Evolutionary conservation across 345 rosid species (phyloP).

Genomic region (Microcos paniculata): DNA sequence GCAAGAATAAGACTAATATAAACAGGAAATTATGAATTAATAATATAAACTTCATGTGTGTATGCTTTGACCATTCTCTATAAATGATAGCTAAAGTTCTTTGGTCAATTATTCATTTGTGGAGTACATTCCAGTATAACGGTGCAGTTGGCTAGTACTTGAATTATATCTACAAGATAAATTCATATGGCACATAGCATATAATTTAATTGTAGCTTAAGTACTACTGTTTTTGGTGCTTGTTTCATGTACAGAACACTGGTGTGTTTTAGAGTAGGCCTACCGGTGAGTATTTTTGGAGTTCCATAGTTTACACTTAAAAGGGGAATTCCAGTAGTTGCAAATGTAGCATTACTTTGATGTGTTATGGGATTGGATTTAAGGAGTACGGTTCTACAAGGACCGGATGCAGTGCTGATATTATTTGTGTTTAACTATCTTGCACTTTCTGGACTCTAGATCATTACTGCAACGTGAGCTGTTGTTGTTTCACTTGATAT

Average conservation of each 20-base stretch:
- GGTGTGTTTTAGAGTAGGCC: neutral
- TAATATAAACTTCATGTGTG: neutral
- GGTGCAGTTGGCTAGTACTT: neutral
- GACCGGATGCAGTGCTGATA: neutral
- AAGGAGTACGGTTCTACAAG: neutral
- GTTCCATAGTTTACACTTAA: neutral
- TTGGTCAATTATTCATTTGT: neutral
- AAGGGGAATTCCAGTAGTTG: neutral
- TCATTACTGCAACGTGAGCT: neutral
- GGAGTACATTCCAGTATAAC: neutral
- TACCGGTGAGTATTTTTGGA: neutral
- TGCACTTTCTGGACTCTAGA: neutral
- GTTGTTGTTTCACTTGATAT: neutral
- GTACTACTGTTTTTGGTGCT: neutral
- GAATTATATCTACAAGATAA: neutral
- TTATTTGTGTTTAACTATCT: neutral
- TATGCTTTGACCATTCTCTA: neutral
- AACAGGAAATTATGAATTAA: neutral
- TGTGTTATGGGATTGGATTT: neutral
- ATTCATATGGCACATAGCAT: neutral
- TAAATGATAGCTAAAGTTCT: neutral
- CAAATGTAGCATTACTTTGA: neutral
- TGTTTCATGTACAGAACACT: neutral
- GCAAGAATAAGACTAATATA: neutral
- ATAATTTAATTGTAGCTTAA: neutral